Evolutionary conservation across 768 basidiomycete genomes (phyloP), one percentile per base, ranked within the genome.

Genomic region (Podaxis sp.): DNA sequence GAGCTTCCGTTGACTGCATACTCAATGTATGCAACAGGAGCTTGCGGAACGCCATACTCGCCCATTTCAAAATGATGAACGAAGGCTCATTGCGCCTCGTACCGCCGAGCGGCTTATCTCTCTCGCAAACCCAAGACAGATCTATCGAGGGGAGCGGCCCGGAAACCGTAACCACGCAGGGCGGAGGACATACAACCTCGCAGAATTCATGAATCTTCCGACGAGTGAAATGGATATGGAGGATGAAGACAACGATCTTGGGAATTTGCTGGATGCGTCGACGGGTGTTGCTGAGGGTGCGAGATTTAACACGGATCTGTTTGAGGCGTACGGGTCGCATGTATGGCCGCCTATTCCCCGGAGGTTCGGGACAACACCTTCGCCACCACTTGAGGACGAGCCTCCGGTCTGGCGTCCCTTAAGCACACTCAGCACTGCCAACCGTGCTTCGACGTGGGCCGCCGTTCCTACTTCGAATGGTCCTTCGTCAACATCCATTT

Each of bases 21-120:
- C 48, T 61, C 53, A 58, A 39, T 36, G 22, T 42, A 42, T 17
- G 52, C 46, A 33, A 53, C 65, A 93, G 92, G 92, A 93, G 81
- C 70, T 92, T 44, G 89, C 91, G 7, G 90, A 92, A 66, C 84
- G 92, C 60, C 83, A 83, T 38, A 80, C 77, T 40, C 84, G 90
- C 24, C 76, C 80, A 4, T 55, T 44, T 28, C 61, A 62, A 51
- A 80, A 72, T 52, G 64, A 76, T 28, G 89, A 92, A 73, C 84
- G 82, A 44, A 77, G 81, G 33, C 80, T 88, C 57, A 86, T 93
- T 57, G 82, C 87, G 24, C 87, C 89, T 51, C 81, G 83, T 54
- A 91, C 92, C 0, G 85, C 85, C 3, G 84, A 83, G 69, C 82
- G 82, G 63, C 75, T 93, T 15, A 84, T 84, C 39, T 74, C 80